Conservation (phyloP, 208 protist species). For the Leishmania mexicana region DNA sequence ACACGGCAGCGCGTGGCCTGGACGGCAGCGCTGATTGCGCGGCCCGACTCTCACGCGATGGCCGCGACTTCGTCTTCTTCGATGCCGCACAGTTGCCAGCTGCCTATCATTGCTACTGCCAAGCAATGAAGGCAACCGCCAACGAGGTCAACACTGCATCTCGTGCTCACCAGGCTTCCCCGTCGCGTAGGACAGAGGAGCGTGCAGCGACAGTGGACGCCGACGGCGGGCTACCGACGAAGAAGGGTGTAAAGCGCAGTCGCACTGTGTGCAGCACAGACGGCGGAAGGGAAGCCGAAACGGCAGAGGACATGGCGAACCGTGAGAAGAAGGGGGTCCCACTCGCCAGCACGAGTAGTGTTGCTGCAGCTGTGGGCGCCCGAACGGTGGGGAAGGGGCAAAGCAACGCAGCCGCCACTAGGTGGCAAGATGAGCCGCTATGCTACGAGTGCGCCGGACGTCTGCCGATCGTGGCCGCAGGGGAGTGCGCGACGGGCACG, state of each 20-base stretch:
- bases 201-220: not conserved
- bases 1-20: not conserved
- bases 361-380: not conserved
- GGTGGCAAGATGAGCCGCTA: conserved; percentile 34
- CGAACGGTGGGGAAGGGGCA: not conserved
- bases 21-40: not conserved
- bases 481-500: conserved; percentile 31
- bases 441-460: conserved; percentile 76
- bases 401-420: not conserved
- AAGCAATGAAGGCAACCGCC: not conserved
- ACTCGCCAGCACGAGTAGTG: not conserved
- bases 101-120: conserved; percentile 9
- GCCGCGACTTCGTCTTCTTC: conserved; percentile 21
- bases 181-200: not conserved
- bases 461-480: conserved; percentile 54
- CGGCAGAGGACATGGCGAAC: not conserved
- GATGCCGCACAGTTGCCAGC: conserved; percentile 20
- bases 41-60: not conserved
- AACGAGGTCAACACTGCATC: not conserved
- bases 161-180: not conserved
- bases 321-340: not conserved
- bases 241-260: conserved; percentile 1
- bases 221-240: not conserved
- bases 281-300: not conserved
- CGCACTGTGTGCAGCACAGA: not conserved